A percentile compares a stretch with the other conserved stretches of the same genome.
phyloP scores from a whole-genome alignment of 2,329 filamentous ascomycete species.

The Aspergillus awamori region DNA sequence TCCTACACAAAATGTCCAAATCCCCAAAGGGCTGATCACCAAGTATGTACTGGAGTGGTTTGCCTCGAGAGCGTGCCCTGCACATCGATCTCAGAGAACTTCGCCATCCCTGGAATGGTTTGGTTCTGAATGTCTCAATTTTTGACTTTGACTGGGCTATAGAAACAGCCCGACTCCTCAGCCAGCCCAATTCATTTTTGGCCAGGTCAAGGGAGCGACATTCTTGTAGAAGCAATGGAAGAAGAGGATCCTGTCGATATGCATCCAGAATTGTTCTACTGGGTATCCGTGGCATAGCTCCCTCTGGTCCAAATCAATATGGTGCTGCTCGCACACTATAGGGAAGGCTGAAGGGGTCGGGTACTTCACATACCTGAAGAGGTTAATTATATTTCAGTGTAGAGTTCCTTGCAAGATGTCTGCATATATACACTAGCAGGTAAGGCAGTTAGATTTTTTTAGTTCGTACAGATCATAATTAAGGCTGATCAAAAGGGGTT shows the following conservation, averaged over 20 bases:
- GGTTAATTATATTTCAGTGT: no score
- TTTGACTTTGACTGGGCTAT: constrained; percentile 9
- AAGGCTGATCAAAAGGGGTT: no score
- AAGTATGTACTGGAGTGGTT: constrained; percentile 86
- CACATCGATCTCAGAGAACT: constrained; percentile 43
- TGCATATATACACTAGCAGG: no score
- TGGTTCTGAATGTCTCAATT: no score
- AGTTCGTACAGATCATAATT: no score
- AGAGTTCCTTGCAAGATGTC: no score
- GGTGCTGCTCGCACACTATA: no score
- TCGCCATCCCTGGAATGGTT: constrained; percentile 28
- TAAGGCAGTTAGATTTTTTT: no score
- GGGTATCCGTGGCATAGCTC: constrained; percentile 48
- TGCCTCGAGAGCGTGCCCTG: constrained; percentile 57
- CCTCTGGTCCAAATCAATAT: not conserved
- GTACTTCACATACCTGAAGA: no score
- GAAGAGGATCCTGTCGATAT: constrained; percentile 36
- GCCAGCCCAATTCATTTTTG: constrained; percentile 52
- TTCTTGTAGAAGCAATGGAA: constrained; percentile 47
- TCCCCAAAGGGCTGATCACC: constrained; percentile 86
- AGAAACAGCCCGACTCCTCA: constrained; percentile 42
- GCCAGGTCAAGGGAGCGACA: constrained; percentile 50
- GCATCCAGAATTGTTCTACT: constrained; percentile 42
- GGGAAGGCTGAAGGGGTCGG: no score
- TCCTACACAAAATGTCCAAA: constrained; percentile 74